Evolutionary conservation across 2,329 filamentous ascomycete species (phyloP).

Genomic region (Monascus ruber): DNA sequence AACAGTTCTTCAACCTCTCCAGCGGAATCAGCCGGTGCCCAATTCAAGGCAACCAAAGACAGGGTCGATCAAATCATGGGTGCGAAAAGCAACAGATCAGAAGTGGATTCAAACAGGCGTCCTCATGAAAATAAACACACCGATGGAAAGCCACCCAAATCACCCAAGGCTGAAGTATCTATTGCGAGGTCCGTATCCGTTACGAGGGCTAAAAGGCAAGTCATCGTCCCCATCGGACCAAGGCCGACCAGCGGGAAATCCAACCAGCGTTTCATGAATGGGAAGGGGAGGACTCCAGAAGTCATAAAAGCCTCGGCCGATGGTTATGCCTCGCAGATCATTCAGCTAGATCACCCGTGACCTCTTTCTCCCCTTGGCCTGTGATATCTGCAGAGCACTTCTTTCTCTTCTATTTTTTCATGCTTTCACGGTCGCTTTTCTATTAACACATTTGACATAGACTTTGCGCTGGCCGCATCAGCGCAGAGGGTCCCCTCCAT

Average conservation of each 20-base stretch:
- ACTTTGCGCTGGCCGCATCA: too few species aligned
- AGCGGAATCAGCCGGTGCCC: constrained; percentile 1
- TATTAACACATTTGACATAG: too few species aligned
- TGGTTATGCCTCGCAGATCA: too few species aligned
- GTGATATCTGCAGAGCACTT: too few species aligned
- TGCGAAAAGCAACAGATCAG: neutral
- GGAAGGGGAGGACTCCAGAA: constrained; percentile 15
- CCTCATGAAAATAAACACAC: too few species aligned
- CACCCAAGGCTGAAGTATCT: constrained; percentile 22
- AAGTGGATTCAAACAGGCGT: too few species aligned
- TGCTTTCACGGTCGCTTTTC: too few species aligned
- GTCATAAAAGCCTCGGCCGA: constrained; percentile 6
- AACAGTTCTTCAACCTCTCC: constrained; percentile 6
- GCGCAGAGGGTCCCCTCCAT: too few species aligned
- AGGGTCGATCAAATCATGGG: neutral
- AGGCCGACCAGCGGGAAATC: constrained; percentile 12
- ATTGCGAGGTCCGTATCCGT: constrained; percentile 30
- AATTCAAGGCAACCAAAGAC: neutral
- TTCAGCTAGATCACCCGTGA: too few species aligned
- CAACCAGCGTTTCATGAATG: constrained; percentile 19
- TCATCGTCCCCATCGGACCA: constrained; percentile 24
- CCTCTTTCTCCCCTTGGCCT: too few species aligned
- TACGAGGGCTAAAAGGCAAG: constrained; percentile 20
- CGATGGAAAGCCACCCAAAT: neutral
- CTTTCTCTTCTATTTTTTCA: too few species aligned